Evolutionary conservation across 352 stramenopile genomes (phyloP), one percentile per base, ranked within the genome.

Genomic region (Globisporangium perplexum): DNA sequence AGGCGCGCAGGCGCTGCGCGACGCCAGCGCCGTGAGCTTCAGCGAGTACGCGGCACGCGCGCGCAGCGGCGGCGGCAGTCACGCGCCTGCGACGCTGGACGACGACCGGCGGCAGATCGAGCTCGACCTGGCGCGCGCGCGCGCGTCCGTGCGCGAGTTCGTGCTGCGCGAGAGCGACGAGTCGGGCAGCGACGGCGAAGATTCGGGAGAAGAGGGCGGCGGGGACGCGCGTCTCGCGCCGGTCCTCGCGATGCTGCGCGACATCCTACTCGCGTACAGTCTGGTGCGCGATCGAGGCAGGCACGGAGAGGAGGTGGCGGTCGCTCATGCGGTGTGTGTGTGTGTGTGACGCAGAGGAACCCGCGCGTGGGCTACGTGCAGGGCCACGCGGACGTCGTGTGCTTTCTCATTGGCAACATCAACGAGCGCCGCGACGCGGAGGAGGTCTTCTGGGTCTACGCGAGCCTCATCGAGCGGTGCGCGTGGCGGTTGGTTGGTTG

Each of bases 341-440:
- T n/a, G n/a, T n/a, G n/a, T 11, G 24, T 17, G 6, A 20, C 7
- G 22, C 1, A 88, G 74, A 62, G 77, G 33, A 90, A 88, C 47
- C 64, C 73, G 36, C 72, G 77, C 24, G 73, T 90, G n/a, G 80
- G 80, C 0, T 90, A 90, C 51, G 75, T 90, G 1, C 80, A 90
- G 51, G 80, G 80, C 43, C 80, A 90, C 38, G 77, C 75, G 30
- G 80, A 90, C 26, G 62, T 90, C 1, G 48, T 90, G 33, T 88
- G 80, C 47, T 90, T 88, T 48, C 50, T 90, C 18, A 46, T 90
- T 31, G 74, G 72, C 4, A 71, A 80, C 50, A 66, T 69, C 22
- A 73, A 76, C 22, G 47, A 53, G 1, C 48, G 52, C 4, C 53
- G 71, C 30, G 63, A 79, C 46, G 80, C 86, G 53, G 77, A 88